Evolutionary conservation across 768 basidiomycete species (phyloP), one percentile per base, ranked within the genome.

Genomic region (Mycena leptocephala): DNA sequence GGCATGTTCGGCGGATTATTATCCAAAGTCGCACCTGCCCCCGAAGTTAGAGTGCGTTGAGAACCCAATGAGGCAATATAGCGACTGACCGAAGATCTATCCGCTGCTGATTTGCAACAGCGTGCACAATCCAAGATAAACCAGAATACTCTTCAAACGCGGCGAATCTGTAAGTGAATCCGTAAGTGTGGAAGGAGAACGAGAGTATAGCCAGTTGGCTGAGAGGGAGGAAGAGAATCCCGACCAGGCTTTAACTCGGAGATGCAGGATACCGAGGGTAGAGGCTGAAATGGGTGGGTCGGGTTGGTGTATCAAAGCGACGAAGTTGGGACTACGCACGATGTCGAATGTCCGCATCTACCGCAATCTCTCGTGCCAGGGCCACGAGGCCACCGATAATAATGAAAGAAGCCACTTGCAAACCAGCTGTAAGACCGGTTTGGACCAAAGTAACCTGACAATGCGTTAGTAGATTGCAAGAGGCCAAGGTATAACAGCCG

Each of bases 191-290:
- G 28, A 30, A 55, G 43, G 26, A 22, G 71, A 55, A 22, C 62
- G 71, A 35, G 18, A 48, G 43, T 66, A 71, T 20, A 32, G 32
- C 69, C 63, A 65, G 22, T 65, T 65, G 22, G 75, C 69, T 10
- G 33, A 48, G 14, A 71, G 28, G 9, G 75, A 65, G 37, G 69
- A 26, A 28, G 20, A 41, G 22, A 76, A 16, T 37, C 56, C 39
- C 14, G 69, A 71, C 75, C 75, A 76, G 13, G 75, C 51, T 59
- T 70, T 37, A 11, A 76, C 53, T 32, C 75, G 75, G 32, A 76
- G 69, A 41, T 76, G 69, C n/a, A 71, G 20, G 55, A 76, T 30
- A 11, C 75, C 75, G 14, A 76, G 69, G 11, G 69, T 71, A 32
- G 69, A 63, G 11, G 75, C 75, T 76, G 10, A 11, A 14, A 20